A percentile compares a stretch with the other conserved stretches of the same genome.
phyloP scores from a whole-genome alignment of 2,329 filamentous ascomycete species.

The Epicoccum nigrum region DNA sequence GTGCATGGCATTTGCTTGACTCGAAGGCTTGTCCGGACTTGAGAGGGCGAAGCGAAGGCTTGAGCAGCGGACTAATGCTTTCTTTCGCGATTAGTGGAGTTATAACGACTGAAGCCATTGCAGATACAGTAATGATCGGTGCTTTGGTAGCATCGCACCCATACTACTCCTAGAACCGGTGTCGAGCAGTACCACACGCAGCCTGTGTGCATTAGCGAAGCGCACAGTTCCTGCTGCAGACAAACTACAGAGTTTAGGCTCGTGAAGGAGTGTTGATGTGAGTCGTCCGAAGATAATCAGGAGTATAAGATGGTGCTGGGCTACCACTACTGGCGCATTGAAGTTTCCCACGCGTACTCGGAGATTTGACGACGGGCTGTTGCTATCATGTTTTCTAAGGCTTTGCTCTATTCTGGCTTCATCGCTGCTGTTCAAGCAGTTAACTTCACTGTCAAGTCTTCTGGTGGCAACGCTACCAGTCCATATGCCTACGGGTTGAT shows the following conservation, averaged over 20 bases:
- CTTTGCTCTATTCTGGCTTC: neutral
- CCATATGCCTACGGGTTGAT: neutral
- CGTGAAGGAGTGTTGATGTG: neutral
- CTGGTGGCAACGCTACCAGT: neutral
- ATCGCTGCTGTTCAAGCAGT: neutral
- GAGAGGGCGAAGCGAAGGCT: neutral
- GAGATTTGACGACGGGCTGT: neutral
- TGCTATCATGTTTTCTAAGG: neutral
- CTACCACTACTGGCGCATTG: neutral
- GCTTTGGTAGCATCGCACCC: neutral
- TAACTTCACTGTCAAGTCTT: neutral
- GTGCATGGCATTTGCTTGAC: neutral
- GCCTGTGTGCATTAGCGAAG: neutral
- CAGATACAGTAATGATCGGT: neutral
- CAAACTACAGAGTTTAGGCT: neutral
- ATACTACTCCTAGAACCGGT: too few species aligned
- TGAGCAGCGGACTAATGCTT: neutral
- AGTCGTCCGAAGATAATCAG: neutral
- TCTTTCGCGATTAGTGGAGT: neutral
- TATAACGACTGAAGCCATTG: neutral
- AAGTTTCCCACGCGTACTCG: neutral
- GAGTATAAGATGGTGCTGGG: neutral
- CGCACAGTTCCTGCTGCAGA: neutral
- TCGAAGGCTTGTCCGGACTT: neutral
- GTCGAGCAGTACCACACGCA: neutral